Percentiles rank a stretch among this genome's conserved stretches.
These are phyloP conservation scores for Pochonia chlamydosporia DNA, from an alignment of 2,329 filamentous ascomycete species.

Conservation along the genomic window DNA sequence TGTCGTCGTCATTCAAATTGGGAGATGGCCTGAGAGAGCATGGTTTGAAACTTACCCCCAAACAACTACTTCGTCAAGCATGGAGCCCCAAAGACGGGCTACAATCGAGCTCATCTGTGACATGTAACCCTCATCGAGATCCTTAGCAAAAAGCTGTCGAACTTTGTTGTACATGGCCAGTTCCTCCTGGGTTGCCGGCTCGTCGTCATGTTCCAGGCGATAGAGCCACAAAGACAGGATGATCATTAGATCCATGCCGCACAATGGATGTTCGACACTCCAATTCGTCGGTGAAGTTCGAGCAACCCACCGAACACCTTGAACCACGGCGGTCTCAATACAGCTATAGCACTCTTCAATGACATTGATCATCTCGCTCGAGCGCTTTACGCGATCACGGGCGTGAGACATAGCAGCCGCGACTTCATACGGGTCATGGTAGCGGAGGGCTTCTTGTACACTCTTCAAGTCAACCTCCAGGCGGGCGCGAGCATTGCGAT, in stretches of 20 bases:
- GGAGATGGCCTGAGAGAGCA: not conserved
- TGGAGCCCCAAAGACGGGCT: slow-evolving; percentile 91
- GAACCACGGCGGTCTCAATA: slow-evolving; percentile 89
- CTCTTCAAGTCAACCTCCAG: slow-evolving; percentile 93
- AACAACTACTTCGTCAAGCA: slow-evolving; percentile 97
- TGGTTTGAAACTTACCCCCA: slow-evolving; percentile 75
- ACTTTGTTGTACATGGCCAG: slow-evolving; percentile 88
- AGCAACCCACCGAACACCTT: slow-evolving; percentile 97
- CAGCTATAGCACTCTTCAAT: slow-evolving; percentile 97
- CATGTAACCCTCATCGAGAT: slow-evolving; percentile 75
- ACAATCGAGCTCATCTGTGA: slow-evolving; percentile 91
- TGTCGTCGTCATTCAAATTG: no score
- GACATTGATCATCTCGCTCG: slow-evolving; percentile 96
- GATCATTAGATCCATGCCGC: slow-evolving; percentile 94
- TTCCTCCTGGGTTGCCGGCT: slow-evolving; percentile 80
- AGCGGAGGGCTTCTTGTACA: slow-evolving; percentile 91
- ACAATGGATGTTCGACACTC: slow-evolving; percentile 97
- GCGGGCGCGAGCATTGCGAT: slow-evolving; percentile 85
- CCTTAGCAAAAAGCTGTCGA: slow-evolving; percentile 83
- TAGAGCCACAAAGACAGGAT: slow-evolving; percentile 97
- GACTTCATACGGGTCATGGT: slow-evolving; percentile 96
- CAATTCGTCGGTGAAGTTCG: slow-evolving; percentile 96
- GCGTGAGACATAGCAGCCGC: slow-evolving; percentile 94
- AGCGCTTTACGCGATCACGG: slow-evolving; percentile 88
- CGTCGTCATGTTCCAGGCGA: slow-evolving; percentile 97